Base-by-base conservation (phyloP, 305 asterid genomes). In the Fraxinus xanthoxyloides region DNA sequence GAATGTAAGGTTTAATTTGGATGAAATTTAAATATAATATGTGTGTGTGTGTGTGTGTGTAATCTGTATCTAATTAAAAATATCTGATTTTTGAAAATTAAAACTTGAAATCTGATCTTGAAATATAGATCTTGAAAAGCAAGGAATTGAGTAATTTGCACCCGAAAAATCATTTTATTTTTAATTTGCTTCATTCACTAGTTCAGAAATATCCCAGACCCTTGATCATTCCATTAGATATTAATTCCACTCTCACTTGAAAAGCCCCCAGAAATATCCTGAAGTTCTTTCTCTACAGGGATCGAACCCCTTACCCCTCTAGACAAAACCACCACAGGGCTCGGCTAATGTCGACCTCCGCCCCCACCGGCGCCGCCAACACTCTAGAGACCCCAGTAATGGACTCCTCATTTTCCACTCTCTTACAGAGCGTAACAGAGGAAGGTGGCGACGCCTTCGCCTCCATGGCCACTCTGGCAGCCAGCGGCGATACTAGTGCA, bases 371-470 rank as follows among this genome's bases (percentile, higher is more conserved):
- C 48, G 48, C 51, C 3, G 79, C 74, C 23, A 78, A 75, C 61
- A 43, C 78, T 30, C 90, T 92, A 30, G 88, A 93, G 34, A 92
- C 99, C n/a, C 98, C 99, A n/a, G 19, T 83, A 24, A 92, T 95
- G n/a, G 97, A 94, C 78, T 84, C 93, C 36, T 83, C 84, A 46
- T 80, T 83, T 21, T 77, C 87, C 28, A 79, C 76, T 5, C 86
- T 95, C 77, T 88, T 94, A 78, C 95, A 90, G 59, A 84, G 46
- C n/a, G 89, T 94, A 56, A 23, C 92, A 3, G 91, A 90, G 79
- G 94, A 94, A 82, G 99, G 99, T 70, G 99, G 99, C 19, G 94
- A 94, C 70, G 92, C 95, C 80, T 95, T 88, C 90, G 91, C 90
- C 72, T 87, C 94, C 43, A 90, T 95, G 92, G 87, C 87, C 12